Base-by-base conservation (phyloP, 306 rosid species). In the Vicia villosa region DNA sequence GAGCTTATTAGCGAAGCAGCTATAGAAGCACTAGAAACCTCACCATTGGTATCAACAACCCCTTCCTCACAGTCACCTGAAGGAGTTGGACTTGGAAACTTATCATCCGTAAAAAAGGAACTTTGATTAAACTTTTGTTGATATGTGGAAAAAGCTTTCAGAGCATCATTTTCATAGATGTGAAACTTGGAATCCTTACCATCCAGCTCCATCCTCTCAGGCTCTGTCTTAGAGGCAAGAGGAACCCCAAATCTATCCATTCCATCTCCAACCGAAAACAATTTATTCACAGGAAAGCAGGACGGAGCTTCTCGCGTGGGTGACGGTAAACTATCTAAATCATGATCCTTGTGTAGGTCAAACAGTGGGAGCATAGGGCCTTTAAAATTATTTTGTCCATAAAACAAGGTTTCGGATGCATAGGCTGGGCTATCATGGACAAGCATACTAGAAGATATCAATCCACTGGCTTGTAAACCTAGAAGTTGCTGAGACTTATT, bases 11-110 rank as follows among this genome's bases (percentile, higher is more conserved):
- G 49, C 80, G 75, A 81, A 76, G 64, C 60, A 70, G 55, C 37
- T 3, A 46, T 10, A 9, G 78, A 80, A 68, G 84, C 81, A 82
- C 97, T 89, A 65, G 96, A 87, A 58, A 91, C 85, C 86, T 95
- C 99, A 42, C 77, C 90, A 60, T 51, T 66, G 54, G 77, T 75
- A 76, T 91, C 96, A 70, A 28, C 87, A 76, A 54, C 79, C 79
- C 71, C 84, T 41, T 70, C 73, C 46, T 73, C 91, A 50, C 76
- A 54, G 22, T 91, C 92, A 63, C 84, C 99, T 4, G 99, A 95
- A 40, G 99, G 99, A 20, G 99, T 95, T 77, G 99, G 99, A 79
- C 99, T 95, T 64, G 99, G 99, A 83, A 95, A 96, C 49, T 81
- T 76, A 75, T 91, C 97, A 80, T 49, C 66, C 38, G 76, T 81